phyloP scores from a whole-genome alignment of 768 basidiomycete genomes.

The Gymnopilus junonius region DNA sequence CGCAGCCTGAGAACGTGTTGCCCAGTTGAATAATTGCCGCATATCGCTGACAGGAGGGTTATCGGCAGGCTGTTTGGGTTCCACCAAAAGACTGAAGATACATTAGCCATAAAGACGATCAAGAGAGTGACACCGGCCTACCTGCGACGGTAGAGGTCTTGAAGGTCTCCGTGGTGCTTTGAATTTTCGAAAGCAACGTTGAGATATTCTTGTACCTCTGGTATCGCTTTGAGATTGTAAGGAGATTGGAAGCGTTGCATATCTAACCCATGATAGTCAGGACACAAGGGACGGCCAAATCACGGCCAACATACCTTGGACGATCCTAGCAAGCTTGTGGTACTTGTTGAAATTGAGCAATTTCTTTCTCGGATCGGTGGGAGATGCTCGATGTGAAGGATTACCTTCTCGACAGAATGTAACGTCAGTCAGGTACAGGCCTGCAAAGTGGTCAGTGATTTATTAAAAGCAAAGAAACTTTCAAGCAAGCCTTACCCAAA shows the following conservation, averaged over 20 bases:
- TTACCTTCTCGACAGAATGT: constrained; percentile 98
- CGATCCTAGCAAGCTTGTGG: constrained; percentile 84
- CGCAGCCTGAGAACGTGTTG: constrained; percentile 56
- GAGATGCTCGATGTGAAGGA: constrained; percentile 81
- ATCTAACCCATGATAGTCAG: constrained; percentile 45
- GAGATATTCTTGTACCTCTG: constrained; percentile 86
- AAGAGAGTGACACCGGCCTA: constrained; percentile 34
- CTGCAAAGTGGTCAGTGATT: constrained; percentile 38
- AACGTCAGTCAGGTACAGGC: constrained; percentile 87
- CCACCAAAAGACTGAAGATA: constrained; percentile 69
- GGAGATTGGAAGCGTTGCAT: constrained; percentile 92
- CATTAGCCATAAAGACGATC: constrained; percentile 8
- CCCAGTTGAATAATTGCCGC: constrained; percentile 82
- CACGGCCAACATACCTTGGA: constrained; percentile 60
- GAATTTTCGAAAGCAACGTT: constrained; percentile 75
- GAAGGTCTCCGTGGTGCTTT: constrained; percentile 77
- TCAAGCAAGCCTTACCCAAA: constrained; percentile 62
- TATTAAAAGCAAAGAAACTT: background rate
- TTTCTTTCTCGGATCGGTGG: constrained; percentile 72
- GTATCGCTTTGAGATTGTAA: constrained; percentile 86
- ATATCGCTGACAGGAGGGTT: constrained; percentile 65
- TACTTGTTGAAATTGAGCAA: constrained; percentile 98
- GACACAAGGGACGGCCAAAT: background rate
- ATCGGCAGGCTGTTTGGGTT: constrained; percentile 82
- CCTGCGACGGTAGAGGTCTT: constrained; percentile 88